These are phyloP conservation scores for Solanum chmielewskii DNA, from an alignment of 257 asterid species.

Conservation along the genomic window DNA sequence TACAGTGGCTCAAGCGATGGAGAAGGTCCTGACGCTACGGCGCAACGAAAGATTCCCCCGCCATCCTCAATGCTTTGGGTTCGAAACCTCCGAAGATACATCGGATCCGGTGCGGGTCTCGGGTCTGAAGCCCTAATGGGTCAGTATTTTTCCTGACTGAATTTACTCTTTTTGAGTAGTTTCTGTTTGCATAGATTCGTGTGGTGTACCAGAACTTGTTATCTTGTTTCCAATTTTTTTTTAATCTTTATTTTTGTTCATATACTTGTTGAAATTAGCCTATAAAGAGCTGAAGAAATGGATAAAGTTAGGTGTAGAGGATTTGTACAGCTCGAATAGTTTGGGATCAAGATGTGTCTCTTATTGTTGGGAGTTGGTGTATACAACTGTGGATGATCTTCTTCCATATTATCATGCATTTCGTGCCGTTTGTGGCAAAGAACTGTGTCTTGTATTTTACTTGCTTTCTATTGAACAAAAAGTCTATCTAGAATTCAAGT, in stretches of 20 bases:
- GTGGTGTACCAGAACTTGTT: not conserved
- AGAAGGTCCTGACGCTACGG: constrained; percentile 47
- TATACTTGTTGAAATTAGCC: not conserved
- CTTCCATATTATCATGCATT: not conserved
- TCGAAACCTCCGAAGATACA: constrained; percentile 91
- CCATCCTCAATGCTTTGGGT: constrained; percentile 99
- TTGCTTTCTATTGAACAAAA: not conserved
- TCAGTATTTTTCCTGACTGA: constrained; percentile 6
- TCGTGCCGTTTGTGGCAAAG: not conserved
- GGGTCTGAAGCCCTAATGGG: constrained; percentile 99
- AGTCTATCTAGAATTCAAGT: not conserved
- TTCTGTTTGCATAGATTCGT: not conserved
- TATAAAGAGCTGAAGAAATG: not conserved
- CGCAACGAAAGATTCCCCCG: constrained; percentile 70
- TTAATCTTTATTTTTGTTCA: not conserved
- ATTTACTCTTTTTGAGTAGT: not conserved
- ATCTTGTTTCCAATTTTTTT: not conserved
- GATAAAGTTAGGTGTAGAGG: not conserved
- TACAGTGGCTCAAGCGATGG: constrained; percentile 76
- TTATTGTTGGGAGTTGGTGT: not conserved
- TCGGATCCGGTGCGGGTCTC: constrained; percentile 97
- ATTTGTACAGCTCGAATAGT: not conserved
- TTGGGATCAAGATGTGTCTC: not conserved
- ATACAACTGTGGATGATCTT: not conserved
- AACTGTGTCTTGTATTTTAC: not conserved